Base-by-base conservation (phyloP, 352 stramenopile genomes). In the Globisporangium uncinulatum region DNA sequence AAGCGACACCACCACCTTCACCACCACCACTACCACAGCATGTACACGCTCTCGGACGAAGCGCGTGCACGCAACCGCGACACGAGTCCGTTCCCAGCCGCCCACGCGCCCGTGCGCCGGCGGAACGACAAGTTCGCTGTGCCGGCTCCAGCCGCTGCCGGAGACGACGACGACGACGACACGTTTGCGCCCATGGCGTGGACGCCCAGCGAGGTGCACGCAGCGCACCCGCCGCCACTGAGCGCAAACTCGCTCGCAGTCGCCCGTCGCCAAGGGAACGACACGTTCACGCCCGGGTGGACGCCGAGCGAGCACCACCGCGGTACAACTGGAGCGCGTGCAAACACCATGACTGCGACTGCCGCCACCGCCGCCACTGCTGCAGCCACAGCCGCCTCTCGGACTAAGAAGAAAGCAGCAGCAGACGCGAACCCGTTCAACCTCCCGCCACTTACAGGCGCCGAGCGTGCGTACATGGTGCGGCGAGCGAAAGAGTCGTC, bases 401-500 rank as follows among this genome's bases (percentile, higher is more conserved):
- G 45, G 10, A 57, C 57, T 41, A 57, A 57, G 31, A 63, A 63
- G 49, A 32, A 34, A 2, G 14, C 21, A 2, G 19, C 48, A 0
- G 39, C 42, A 0, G 50, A 54, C 14, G 57, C 54, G 20, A 63
- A 63, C 13, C 57, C 57, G 19, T 62, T 66, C 60, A 60, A 58
- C 2, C 20, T 62, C 48, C 67, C 72, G 54, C 61, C 62, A 39
- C 68, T 86, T 29, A 71, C 71, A 14, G 47, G 57, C 20, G 69
- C 58, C 39, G 76, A 86, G 53, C 59, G 65, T 34, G 70, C 76
- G 14, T 90, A 87, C 55, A 76, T 91, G 63, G 78, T 82, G 44
- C 70, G 76, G 51, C 80, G 80, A 52, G 80, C 80, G 34, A 82
- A 85, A 58, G 80, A 88, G 59, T 83, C 80, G 63, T 81, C 75